Evolutionary conservation across 805 yeast genomes (phyloP).

Genomic region (Wickerhamiella domercqiae): DNA sequence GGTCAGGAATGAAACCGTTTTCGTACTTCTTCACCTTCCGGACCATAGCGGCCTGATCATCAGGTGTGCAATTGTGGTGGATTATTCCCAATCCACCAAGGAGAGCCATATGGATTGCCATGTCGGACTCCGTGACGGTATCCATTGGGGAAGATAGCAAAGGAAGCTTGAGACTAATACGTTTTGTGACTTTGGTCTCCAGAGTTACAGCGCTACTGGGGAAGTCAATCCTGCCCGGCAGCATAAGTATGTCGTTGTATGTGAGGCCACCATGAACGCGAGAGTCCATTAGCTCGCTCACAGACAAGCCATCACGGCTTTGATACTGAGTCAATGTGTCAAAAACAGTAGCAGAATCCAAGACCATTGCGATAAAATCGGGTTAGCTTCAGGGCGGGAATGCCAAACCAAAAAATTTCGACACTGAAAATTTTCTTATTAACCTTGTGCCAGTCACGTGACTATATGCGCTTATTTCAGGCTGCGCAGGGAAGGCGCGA

Average conservation of each 20-base stretch:
- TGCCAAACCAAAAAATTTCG: background rate
- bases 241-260: constrained; percentile 86
- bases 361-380: constrained; percentile 1
- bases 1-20: constrained; percentile 93
- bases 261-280: constrained; percentile 87
- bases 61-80: constrained; percentile 93
- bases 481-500: too few relatives aligned
- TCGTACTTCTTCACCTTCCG: constrained; percentile 91
- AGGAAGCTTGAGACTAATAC: constrained; percentile 82
- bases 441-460: too few relatives aligned
- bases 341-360: constrained; percentile 32
- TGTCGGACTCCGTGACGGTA: constrained; percentile 91
- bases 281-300: constrained; percentile 78
- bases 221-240: constrained; percentile 88
- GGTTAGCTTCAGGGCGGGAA: background rate
- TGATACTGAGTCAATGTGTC: constrained; percentile 50
- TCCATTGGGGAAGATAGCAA: constrained; percentile 99
- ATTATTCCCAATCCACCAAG: constrained; percentile 98
- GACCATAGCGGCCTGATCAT: constrained; percentile 98
- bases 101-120: constrained; percentile 98
- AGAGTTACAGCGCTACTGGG: constrained; percentile 63
- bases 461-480: too few relatives aligned
- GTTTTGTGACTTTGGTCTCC: constrained; percentile 81
- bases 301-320: constrained; percentile 71
- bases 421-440: background rate